Evolutionary conservation across 495 filamentous ascomycete species (phyloP), one percentile per base, ranked within the genome.

Genomic region (Penicillium fimorum): DNA sequence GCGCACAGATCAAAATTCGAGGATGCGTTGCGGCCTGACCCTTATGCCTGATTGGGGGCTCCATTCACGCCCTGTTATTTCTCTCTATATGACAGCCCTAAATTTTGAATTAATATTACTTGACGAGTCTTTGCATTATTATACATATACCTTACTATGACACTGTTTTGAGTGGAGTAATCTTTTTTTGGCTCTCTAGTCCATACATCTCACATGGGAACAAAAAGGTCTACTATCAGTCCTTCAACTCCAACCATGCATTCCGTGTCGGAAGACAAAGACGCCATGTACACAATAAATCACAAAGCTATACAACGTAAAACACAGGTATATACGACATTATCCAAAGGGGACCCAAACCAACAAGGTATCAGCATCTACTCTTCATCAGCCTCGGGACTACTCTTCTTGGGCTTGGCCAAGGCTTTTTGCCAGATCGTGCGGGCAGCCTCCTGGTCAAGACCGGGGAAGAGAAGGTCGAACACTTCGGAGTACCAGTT

Each of bases 401-500:
- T 69, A 40, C 73, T 66, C 57, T 77, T 77, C 47, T 84, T 73
- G 52, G 73, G 72, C 67, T 86, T 83, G 72, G 76, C 72, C 57
- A 87, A 79, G 67, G 89, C 79, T 75, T 89, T 81, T 70, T 85
- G 82, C 89, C 89, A 93, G 44, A 87, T 22, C 35, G 72, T 80
- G 68, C 88, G 90, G 57, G 87, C 92, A 56, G 82, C 71, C 35
- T 87, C 79, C 53, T 74, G 75, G 74, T 97, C 89, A 3, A 97
- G 75, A 64, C 88, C 77, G 38, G 87, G 84, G 76, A 99, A 99
- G 53, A 96, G 87, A 27, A 97, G 75, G 47, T 92, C 82, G 70
- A 96, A 97, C 30, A 97, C 90, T 49, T 97, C 93, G 9, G 82
- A 83, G 78, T 97, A 99, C 95, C 95, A 99, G 70, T 79, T 85